These are phyloP conservation scores for Sungouiella blattae DNA, from an alignment of 805 yeast species.

Conservation along the genomic window DNA sequence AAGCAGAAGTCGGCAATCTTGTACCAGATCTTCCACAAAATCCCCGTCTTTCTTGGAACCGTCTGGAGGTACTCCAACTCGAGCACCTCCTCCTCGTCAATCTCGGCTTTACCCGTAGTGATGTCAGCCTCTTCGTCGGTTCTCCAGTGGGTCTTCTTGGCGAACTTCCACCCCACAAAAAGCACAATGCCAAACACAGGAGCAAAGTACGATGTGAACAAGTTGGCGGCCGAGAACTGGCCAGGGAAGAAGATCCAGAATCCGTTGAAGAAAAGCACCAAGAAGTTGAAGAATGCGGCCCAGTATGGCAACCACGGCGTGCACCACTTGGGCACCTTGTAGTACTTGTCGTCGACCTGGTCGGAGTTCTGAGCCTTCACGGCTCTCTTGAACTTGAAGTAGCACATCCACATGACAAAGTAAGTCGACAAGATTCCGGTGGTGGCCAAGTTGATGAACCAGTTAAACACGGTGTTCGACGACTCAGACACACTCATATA, in stretches of 20 bases:
- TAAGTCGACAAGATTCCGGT: constrained; percentile 62
- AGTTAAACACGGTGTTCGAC: constrained; percentile 61
- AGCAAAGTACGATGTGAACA: constrained; percentile 37
- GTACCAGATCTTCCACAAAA: constrained; percentile 19
- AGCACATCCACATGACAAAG: constrained; percentile 53
- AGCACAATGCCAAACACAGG: constrained; percentile 46
- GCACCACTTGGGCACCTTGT: constrained; percentile 12
- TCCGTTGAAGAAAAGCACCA: constrained; percentile 38
- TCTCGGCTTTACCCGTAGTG: constrained; percentile 49
- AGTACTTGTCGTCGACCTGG: constrained; percentile 11
- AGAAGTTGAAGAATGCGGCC: constrained; percentile 17
- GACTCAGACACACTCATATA: constrained; percentile 44
- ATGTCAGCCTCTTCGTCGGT: constrained; percentile 51
- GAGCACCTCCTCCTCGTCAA: constrained; percentile 55
- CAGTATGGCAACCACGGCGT: constrained; percentile 15
- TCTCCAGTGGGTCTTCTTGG: constrained; percentile 46
- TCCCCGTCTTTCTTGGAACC: constrained; percentile 19
- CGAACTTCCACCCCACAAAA: constrained; percentile 49
- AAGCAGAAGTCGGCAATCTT: constrained; percentile 21
- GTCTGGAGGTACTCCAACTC: constrained; percentile 20
- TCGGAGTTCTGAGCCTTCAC: constrained; percentile 38
- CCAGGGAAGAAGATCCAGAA: constrained; percentile 41
- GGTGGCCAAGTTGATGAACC: constrained; percentile 68
- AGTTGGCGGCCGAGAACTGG: constrained; percentile 27
- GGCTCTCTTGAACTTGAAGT: constrained; percentile 41